phyloP scores from a whole-genome alignment of 352 stramenopile species.

The Saprolegnia parasitica region DNA sequence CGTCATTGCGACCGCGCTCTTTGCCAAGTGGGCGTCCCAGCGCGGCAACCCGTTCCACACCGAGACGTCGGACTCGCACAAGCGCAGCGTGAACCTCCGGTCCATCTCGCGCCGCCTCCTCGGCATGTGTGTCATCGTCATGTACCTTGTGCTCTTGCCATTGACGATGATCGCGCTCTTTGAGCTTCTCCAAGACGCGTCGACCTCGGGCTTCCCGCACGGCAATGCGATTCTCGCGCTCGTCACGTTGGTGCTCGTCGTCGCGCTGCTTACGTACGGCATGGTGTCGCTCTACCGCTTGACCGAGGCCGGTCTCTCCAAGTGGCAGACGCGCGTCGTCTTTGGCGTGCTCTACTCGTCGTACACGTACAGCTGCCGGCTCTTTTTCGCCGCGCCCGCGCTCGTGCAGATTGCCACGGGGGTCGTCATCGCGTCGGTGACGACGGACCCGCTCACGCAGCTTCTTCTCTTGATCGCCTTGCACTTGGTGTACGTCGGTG shows the following conservation, averaged over 20 bases:
- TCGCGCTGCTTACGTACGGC: slow-evolving; percentile 39
- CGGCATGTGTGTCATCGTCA: slow-evolving; percentile 55
- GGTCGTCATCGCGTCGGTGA: slow-evolving; percentile 48
- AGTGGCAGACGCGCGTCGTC: slow-evolving; percentile 54
- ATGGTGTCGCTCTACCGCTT: slow-evolving; percentile 50
- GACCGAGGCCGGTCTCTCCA: slow-evolving; percentile 48
- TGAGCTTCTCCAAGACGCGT: slow-evolving; percentile 60
- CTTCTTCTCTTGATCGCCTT: slow-evolving; percentile 52
- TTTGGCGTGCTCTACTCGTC: slow-evolving; percentile 60
- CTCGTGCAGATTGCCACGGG: slow-evolving; percentile 55
- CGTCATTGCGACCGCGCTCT: slow-evolving; percentile 25
- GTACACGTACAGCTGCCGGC: slow-evolving; percentile 52
- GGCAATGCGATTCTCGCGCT: slow-evolving; percentile 39
- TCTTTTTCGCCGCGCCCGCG: slow-evolving; percentile 60
- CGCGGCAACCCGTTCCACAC: slow-evolving; percentile 27
- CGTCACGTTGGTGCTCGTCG: slow-evolving; percentile 43
- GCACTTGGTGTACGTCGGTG: slow-evolving; percentile 49
- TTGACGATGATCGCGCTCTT: slow-evolving; percentile 53
- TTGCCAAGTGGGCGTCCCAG: background rate
- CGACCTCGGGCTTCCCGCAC: slow-evolving; percentile 32
- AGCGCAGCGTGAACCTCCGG: slow-evolving; percentile 33
- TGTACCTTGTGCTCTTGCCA: slow-evolving; percentile 59
- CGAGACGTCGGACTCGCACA: background rate
- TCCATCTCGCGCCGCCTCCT: slow-evolving; percentile 58
- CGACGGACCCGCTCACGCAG: slow-evolving; percentile 45